Conservation (phyloP, 192 early-diverging fungal species). For the Diversispora eburnea region DNA sequence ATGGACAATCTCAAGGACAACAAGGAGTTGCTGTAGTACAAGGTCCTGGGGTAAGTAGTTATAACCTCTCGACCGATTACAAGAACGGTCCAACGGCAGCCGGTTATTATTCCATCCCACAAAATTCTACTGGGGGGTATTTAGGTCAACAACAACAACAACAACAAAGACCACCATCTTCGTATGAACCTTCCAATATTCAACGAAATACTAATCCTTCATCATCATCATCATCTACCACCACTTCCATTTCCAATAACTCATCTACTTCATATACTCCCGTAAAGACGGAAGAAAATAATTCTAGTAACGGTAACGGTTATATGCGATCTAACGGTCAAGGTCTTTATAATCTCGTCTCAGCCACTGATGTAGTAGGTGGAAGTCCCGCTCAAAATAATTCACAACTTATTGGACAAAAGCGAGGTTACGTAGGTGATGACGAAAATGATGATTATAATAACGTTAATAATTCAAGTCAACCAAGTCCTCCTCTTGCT, state of each 20-base stretch:
- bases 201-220: neutral
- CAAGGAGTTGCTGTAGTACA: constrained; percentile 18
- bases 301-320: constrained; percentile 6
- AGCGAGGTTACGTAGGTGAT: constrained; percentile 18
- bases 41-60: constrained; percentile 20
- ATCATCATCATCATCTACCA: neutral
- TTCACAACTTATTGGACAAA: constrained; percentile 28
- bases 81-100: neutral
- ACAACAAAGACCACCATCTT: constrained; percentile 1
- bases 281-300: constrained; percentile 14
- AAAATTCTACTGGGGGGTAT: neutral
- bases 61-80: constrained; percentile 9
- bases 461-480: constrained; percentile 17
- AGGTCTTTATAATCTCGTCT: constrained; percentile 19
- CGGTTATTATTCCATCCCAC: constrained; percentile 1
- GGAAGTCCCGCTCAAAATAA: constrained; percentile 23
- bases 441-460: constrained; percentile 24
- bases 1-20: constrained; percentile 27
- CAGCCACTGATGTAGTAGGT: constrained; percentile 14
- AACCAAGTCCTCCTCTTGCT: constrained; percentile 21
- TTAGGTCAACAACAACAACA: neutral
- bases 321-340: constrained; percentile 2
- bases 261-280: neutral
- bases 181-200: constrained; percentile 9
- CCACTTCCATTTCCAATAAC: neutral